Evolutionary conservation across 345 rosid species (phyloP).

Genomic region (Salix viminalis): DNA sequence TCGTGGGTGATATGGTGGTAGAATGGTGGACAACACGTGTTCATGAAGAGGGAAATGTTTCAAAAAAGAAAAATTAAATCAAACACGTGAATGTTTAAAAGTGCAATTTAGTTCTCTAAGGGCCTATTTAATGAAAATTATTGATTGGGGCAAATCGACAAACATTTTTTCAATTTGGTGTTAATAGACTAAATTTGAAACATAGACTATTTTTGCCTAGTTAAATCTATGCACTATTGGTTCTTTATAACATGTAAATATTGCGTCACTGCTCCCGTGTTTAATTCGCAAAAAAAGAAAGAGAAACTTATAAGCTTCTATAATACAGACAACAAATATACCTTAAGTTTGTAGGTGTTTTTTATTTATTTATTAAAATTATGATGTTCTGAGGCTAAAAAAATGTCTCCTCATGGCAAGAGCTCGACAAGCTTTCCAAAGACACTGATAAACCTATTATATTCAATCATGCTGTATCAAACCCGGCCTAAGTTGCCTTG

Average conservation of each 20-base stretch:
- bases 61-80: neutral
- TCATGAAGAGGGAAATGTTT: neutral
- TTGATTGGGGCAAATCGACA: neutral
- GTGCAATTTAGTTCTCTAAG: neutral
- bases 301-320: neutral
- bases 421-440: neutral
- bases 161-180: neutral
- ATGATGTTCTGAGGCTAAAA: neutral
- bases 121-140: neutral
- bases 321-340: neutral
- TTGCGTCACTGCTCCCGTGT: neutral
- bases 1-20: neutral
- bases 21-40: neutral
- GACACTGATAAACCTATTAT: neutral
- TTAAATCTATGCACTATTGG: neutral
- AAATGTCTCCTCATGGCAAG: neutral
- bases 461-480: neutral
- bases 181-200: neutral
- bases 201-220: neutral
- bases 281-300: neutral
- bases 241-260: neutral
- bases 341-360: neutral
- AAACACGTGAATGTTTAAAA: neutral
- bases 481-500: neutral
- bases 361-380: too few relatives aligned